phyloP scores from a whole-genome alignment of 129 eudicot species.

The Escallonia rubra region DNA sequence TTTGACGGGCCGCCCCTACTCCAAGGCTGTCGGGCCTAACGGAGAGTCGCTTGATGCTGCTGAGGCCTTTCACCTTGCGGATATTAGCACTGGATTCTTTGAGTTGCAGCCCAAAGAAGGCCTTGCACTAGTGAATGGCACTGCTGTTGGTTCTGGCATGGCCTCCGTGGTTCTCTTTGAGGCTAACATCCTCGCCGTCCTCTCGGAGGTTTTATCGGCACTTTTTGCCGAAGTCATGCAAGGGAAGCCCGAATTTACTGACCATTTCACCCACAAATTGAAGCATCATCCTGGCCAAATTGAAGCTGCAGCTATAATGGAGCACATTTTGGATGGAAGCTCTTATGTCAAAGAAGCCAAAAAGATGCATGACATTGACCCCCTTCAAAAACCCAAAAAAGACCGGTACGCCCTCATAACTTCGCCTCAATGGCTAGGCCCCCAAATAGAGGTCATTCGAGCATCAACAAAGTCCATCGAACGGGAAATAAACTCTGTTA shows the following conservation, averaged over 20 bases:
- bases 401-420: conserved; percentile 75
- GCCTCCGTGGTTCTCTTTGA: conserved; percentile 82
- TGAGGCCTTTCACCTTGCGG: conserved; percentile 68
- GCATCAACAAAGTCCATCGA: conserved; percentile 73
- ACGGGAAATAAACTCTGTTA: conserved; percentile 80
- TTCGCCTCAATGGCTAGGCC: conserved; percentile 90
- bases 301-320: conserved; percentile 92
- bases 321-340: conserved; percentile 74
- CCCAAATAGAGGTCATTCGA: conserved; percentile 75
- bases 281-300: conserved; percentile 92
- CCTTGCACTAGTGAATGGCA: conserved; percentile 77
- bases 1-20: conserved; percentile 75
- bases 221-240: conserved; percentile 92
- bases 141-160: conserved; percentile 88
- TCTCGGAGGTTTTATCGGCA: conserved; percentile 73
- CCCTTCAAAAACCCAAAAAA: conserved; percentile 69
- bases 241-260: conserved; percentile 85
- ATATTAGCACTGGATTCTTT: conserved; percentile 52
- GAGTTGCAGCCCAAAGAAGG: conserved; percentile 91
- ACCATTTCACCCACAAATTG: conserved; percentile 71
- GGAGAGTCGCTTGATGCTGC: conserved; percentile 48
- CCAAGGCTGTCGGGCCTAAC: conserved; percentile 69
- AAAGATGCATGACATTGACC: conserved; percentile 73
- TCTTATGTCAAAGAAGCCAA: conserved; percentile 53
- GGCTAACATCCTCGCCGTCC: conserved; percentile 53